Base-by-base conservation (phyloP, 352 stramenopile genomes). In the Elongisporangium undulatum region DNA sequence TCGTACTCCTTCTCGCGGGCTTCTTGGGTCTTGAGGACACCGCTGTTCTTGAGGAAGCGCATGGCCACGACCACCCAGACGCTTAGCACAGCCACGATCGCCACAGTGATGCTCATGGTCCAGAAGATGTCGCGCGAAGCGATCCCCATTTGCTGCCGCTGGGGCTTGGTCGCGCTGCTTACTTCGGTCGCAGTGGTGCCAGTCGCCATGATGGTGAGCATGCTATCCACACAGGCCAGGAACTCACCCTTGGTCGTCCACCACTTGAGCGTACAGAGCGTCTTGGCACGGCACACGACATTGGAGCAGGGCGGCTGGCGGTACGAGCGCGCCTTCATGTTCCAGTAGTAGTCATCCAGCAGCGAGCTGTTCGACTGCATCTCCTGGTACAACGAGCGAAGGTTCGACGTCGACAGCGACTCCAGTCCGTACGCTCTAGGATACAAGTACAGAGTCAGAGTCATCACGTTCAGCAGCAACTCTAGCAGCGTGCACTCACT, bases 241-340 rank as follows among this genome's bases (percentile, higher is more conserved):
- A 72, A 91, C 66, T 94, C 75, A 12, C 63, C 67, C 53, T 81
- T 77, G 0, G 82, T 92, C n/a, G 76, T 82, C 81, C 85, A 94
- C 86, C 86, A 95, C 66, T 87, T 90, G 16, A 93, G 65, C 24
- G 86, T 87, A 52, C 86, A 95, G 29, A 93, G 57, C 22, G 79
- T 85, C 52, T 86, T 80, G 6, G 76, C 83, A 48, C 77, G 72
- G 56, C 86, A 95, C 5, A 63, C 17, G 15, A 62, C 56, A 9
- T 63, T 62, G 1, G 68, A 66, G 53, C 86, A 95, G 15, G 71
- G 75, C 4, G 63, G 64, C 26, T 72, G 53, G 13, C 74, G 74
- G 49, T 73, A 67, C 19, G 84, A 89, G 58, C 78, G 76, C 17
- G 86, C 86, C 67, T 93, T 92, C 77, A 88, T 93, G 70, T 95